A percentile compares a stretch with the other conserved stretches of the same genome.
Evolutionary conservation across 805 yeast species (phyloP).

Genomic region (Sugiyamaella floridensis): DNA sequence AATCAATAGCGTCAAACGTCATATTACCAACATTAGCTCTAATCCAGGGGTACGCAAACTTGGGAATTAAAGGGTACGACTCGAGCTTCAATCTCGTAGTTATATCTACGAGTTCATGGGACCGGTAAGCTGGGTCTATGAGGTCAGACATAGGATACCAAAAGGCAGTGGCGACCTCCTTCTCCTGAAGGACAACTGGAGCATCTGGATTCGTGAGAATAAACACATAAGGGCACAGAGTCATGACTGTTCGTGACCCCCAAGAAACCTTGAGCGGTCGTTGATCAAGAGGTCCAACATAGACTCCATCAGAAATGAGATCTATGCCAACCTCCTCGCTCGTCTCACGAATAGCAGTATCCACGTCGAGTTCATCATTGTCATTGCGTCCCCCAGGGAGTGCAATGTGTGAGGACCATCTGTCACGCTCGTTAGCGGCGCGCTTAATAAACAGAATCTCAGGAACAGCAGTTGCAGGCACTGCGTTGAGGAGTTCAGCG

Average conservation of each 20-base stretch:
- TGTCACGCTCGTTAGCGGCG: constrained; percentile 29
- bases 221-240: constrained; percentile 33
- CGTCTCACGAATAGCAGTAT: constrained; percentile 34
- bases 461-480: constrained; percentile 11
- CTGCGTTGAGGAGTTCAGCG: neutral
- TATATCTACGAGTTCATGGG: constrained; percentile 20
- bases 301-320: constrained; percentile 22
- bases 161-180: constrained; percentile 33
- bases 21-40: constrained; percentile 22
- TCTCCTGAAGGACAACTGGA: constrained; percentile 23
- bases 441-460: constrained; percentile 35
- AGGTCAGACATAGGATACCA: constrained; percentile 31
- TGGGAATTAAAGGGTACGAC: neutral
- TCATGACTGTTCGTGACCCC: constrained; percentile 29
- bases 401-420: constrained; percentile 38
- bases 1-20: constrained; percentile 25
- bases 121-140: constrained; percentile 12
- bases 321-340: constrained; percentile 36
- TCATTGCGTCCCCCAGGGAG: constrained; percentile 37
- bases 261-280: constrained; percentile 29
- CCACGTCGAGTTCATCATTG: constrained; percentile 29
- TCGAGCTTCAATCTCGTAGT: constrained; percentile 17
- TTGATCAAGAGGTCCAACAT: constrained; percentile 32
- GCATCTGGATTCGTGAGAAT: constrained; percentile 21
- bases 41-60: constrained; percentile 2